Evolutionary conservation across 2,329 filamentous ascomycete species (phyloP), one percentile per base, ranked within the genome.

Genomic region (Verticillium albo-atrum): DNA sequence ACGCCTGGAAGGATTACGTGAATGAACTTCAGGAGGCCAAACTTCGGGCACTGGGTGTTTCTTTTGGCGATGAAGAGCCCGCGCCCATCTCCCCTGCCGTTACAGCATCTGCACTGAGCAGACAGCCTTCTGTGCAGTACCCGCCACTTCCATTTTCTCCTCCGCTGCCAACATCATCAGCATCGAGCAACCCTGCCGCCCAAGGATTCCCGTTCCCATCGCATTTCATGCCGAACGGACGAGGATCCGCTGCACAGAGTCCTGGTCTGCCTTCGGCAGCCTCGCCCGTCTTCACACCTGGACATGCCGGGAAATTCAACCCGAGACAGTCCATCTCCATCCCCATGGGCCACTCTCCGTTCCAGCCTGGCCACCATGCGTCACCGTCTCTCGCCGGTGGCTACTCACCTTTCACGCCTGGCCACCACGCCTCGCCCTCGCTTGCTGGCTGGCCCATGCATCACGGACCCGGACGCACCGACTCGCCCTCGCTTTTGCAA

Each of bases 11-110:
- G 68, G 80, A 86, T 27, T 97, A 98, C 72, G 89, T 93, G 60
- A 84, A 89, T 58, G 88, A 89, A 65, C 79, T 98, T 35, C 87
- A 91, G 66, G 95, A 99, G 76, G 92, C 94, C 62, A 99, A 97
- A 76, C 81, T 99, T 57, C 88, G 92, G 62, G 93, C 94, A 56
- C 82, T 99, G 58, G 95, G 95, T 64, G 95, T 98, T 14, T 92
- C 87, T 20, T 82, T 91, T 62, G 90, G 87, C 35, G 87, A 89
- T 55, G 89, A 92, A 6, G 91, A 95, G 56, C 85, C 87, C 12
- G 76, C 77, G 28, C 76, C 83, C 61, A 81, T 89, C 64, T 94
- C 92, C 15, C 88, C 88, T 10, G 84, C 78, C n/a, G 79, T 79
- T 3, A 50, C 42, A 20, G 51, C 51, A n/a, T 81, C 83, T 10